Evolutionary conservation across 306 rosid genomes (phyloP), one percentile per base, ranked within the genome.

Genomic region (Lathyrus oleraceus): DNA sequence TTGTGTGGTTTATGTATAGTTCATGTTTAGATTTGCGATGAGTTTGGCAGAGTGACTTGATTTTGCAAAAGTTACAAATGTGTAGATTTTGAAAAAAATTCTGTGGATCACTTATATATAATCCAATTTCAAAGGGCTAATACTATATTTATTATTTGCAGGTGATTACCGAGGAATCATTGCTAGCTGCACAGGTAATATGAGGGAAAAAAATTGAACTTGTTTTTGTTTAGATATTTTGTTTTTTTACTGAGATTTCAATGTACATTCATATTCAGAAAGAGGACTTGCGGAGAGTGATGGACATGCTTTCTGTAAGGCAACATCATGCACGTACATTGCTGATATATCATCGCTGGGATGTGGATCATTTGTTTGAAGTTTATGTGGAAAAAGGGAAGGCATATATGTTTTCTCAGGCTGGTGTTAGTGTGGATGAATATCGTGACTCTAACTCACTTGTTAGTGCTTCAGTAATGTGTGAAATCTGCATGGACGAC

Each of bases 271-370:
- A 10, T 62, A 39, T 84, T 78, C 78, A 94, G 96, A 88, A 39
- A 62, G 97, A 86, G 82, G 99, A 94, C 74, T 85, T 94, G 83
- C 91, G 88, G 20, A 78, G 84, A 81, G 96, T 94, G 27, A 87
- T 86, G 96, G 95, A 91, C 10, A 57, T 87, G 86, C 80, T 94
- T 7, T 91, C 89, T 3, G 63, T 94, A 71, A 83, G 79, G 72
- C 89, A 87, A 79, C 87, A 87, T 52, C 96, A 94, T 76, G 96
- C 99, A 21, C 91, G 97, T 23, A 89, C 95, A 3, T 65, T 94
- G 69, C 99, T 94, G 39, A 94, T 94, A 79, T 85, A 72, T 67
- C 81, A 91, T 54, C 89, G 96, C 32, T 94, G 97, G 99, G 97
- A 94, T 82, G 90, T 86, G 27, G 96, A 91, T 75, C 81, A 76